A percentile compares a stretch with the other conserved stretches of the same genome.
phyloP scores from a whole-genome alignment of 345 rosid genomes.

The Citrus hindsii region DNA sequence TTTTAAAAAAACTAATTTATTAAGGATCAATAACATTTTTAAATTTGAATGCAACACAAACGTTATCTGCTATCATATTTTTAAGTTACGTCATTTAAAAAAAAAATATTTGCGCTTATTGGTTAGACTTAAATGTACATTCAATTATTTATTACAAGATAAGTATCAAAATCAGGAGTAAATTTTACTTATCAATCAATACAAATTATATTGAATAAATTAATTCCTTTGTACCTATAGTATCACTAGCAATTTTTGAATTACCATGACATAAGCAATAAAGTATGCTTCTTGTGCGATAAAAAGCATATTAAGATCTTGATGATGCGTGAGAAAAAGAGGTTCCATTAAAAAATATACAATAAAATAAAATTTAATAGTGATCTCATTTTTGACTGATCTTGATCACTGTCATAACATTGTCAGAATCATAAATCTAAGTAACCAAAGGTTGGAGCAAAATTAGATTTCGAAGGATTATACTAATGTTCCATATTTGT shows the following conservation, averaged over 20 bases:
- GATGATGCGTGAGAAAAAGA: conserved; percentile 7
- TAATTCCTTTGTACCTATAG: conserved; percentile 17
- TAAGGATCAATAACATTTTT: neutral
- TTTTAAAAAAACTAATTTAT: neutral
- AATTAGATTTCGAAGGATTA: conserved; percentile 1
- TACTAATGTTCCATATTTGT: neutral
- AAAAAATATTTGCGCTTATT: neutral
- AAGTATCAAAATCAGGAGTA: neutral
- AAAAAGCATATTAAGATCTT: conserved; percentile 8
- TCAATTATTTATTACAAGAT: neutral
- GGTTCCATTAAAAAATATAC: conserved; percentile 24
- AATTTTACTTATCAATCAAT: neutral
- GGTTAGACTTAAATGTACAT: neutral
- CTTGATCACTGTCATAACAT: conserved; percentile 10
- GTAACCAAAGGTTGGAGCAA: conserved; percentile 14
- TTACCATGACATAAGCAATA: neutral
- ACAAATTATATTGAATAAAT: neutral
- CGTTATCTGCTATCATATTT: neutral
- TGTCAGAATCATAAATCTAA: conserved; percentile 19
- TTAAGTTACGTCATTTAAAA: neutral
- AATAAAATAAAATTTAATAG: neutral
- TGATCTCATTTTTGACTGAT: neutral
- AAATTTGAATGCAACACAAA: neutral
- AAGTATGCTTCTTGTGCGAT: neutral
- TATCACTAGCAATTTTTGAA: conserved; percentile 8